Conservation (phyloP, 2,329 filamentous ascomycete species). For the Penicillium sp. region DNA sequence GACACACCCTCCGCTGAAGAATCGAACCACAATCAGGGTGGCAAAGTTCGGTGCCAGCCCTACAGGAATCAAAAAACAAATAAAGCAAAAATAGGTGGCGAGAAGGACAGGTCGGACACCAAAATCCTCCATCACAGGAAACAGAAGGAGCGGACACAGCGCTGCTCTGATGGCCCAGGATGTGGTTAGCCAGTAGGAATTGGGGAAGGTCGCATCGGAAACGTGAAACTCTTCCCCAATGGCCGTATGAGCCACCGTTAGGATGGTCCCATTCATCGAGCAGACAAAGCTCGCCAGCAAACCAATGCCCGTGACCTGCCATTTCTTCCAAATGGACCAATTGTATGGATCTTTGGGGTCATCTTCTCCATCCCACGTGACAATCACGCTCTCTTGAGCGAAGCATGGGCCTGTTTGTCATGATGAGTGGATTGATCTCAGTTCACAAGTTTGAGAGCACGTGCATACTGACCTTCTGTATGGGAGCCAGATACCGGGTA, state of each 20-base stretch:
- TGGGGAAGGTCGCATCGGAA: background rate
- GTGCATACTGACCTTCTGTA: background rate
- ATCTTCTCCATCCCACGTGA: background rate
- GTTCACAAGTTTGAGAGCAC: background rate
- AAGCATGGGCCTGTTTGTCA: background rate
- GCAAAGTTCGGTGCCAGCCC: conserved; percentile 48
- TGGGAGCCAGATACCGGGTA: background rate
- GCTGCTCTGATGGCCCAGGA: background rate
- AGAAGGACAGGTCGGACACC: background rate
- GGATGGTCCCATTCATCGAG: background rate
- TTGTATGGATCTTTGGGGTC: background rate
- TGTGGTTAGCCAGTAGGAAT: background rate
- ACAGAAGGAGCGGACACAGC: background rate
- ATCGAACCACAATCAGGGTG: conserved; percentile 45
- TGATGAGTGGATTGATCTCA: background rate
- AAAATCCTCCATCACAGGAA: background rate
- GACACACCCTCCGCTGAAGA: conserved; percentile 47
- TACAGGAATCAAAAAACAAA: conserved; percentile 37
- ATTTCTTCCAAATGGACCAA: background rate
- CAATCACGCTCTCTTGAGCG: background rate
- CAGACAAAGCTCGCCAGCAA: background rate
- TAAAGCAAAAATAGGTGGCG: background rate
- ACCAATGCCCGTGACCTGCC: background rate
- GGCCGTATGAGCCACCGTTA: background rate
- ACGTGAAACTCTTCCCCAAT: background rate